Conservation (phyloP, 1,284 basidiomycete genomes). For the Cerioporus squamosus region DNA sequence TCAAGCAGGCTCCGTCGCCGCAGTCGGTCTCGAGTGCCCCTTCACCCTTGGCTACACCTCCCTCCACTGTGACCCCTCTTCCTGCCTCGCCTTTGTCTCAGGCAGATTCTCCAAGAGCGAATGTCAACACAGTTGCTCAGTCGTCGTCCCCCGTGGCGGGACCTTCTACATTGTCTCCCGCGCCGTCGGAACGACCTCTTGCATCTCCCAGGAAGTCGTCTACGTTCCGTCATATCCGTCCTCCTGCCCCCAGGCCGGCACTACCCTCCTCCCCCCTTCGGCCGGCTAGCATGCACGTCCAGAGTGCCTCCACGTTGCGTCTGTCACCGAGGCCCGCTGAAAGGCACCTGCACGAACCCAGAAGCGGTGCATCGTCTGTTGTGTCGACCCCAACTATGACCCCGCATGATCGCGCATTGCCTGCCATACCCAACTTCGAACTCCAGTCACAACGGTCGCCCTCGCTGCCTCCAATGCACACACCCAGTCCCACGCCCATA, state of each 20-base stretch:
- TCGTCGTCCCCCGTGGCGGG: slow-evolving; percentile 23
- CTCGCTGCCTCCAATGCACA: slow-evolving; percentile 5
- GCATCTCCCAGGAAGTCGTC: slow-evolving; percentile 48
- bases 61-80: slow-evolving; percentile 1
- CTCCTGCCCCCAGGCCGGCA: slow-evolving; percentile 36
- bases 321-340: slow-evolving; percentile 27
- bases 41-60: slow-evolving; percentile 7
- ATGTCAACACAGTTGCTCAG: slow-evolving; percentile 16
- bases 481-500: slow-evolving; percentile 11
- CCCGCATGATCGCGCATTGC: slow-evolving; percentile 28
- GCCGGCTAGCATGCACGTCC: slow-evolving; percentile 34
- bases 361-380: slow-evolving; percentile 26
- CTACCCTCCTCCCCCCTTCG: slow-evolving; percentile 48
- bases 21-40: not conserved
- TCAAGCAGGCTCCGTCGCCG: not conserved
- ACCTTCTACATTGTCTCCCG: slow-evolving; percentile 24
- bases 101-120: slow-evolving; percentile 15
- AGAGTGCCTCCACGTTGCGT: slow-evolving; percentile 22
- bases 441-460: slow-evolving; percentile 10
- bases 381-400: slow-evolving; percentile 25
- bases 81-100: slow-evolving; percentile 15
- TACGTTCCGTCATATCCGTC: slow-evolving; percentile 63
- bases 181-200: slow-evolving; percentile 22
- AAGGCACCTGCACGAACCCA: slow-evolving; percentile 17
- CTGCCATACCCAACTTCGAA: slow-evolving; percentile 28